Evolutionary conservation across 139 green algal species (phyloP), one percentile per base, ranked within the genome.

Genomic region (Pleodorina starrii): DNA sequence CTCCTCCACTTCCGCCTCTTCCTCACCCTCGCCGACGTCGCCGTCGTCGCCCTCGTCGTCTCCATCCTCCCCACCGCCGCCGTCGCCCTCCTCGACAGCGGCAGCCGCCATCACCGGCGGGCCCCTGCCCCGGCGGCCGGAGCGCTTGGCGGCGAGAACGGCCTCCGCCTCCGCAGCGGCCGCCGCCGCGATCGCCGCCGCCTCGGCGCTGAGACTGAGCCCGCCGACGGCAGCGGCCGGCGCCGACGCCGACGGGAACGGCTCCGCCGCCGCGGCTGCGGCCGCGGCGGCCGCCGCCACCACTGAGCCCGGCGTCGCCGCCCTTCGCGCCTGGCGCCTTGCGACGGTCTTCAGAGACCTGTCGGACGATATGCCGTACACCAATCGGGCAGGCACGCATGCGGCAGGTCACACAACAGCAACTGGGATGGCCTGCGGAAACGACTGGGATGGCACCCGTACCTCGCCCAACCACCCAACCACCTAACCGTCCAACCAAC

Each of bases 81-180:
- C 76, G 7, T 29, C 48, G 35, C 46, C 76, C 17, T 0, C 48
- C 12, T 44, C 36, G 23, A 32, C 46, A 10, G 32, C 36, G 32
- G 36, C 36, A 7, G 35, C 10, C 2, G 36, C 69, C n/a, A n/a
- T n/a, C n/a, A n/a, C n/a, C n/a, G n/a, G n/a, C n/a, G n/a, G 16
- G 43, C 44, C 74, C 38, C n/a, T 1, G 44, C 74, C 11, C 44
- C 74, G 43, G 16, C 74, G 25, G 74, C 74, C 29, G 29, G 32
- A 16, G 19, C 54, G 78, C 50, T 73, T 85, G 23, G 79, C 57
- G 12, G 79, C 79, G 5, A 75, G 57, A 36, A 75, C 35, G 23
- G 79, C 79, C 1, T 86, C 79, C 17, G 79, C 79, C 25, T 86
- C 79, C 29, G 57, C 79, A 4, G 59, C 59, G 9, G 79, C 79